These are phyloP conservation scores for Colletotrichum costaricense DNA, from an alignment of 2,329 filamentous ascomycete species.

Conservation along the genomic window DNA sequence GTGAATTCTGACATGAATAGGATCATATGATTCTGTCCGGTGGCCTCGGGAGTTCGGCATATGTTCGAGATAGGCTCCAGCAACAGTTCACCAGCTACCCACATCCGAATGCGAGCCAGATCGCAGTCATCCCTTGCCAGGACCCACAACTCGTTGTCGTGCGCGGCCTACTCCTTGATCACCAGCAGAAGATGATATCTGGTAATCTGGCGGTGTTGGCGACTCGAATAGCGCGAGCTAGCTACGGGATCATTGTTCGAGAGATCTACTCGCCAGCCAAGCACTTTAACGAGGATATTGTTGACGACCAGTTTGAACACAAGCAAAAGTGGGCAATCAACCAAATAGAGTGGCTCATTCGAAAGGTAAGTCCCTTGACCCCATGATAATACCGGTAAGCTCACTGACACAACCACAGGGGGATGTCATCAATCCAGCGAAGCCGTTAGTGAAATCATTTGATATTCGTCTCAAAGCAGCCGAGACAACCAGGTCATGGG, in stretches of 20 bases:
- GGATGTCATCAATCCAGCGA: constrained; percentile 50
- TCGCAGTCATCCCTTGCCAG: constrained; percentile 55
- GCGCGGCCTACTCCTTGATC: constrained; percentile 62
- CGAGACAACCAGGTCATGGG: constrained; percentile 49
- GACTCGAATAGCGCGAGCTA: constrained; percentile 53
- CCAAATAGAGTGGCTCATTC: constrained; percentile 56
- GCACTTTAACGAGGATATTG: constrained; percentile 50
- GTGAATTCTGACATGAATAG: constrained; percentile 38
- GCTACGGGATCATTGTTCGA: constrained; percentile 54
- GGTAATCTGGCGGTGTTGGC: constrained; percentile 54
- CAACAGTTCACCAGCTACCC: constrained; percentile 46
- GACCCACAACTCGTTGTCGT: constrained; percentile 67
- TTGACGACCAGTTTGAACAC: constrained; percentile 46
- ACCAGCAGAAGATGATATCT: constrained; percentile 58
- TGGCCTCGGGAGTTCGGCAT: constrained; percentile 57
- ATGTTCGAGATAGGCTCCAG: constrained; percentile 56
- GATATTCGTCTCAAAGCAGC: constrained; percentile 46
- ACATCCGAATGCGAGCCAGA: constrained; percentile 49
- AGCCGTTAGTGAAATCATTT: constrained; percentile 47
- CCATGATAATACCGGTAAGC: too few relatives aligned
- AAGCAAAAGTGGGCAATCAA: constrained; percentile 51
- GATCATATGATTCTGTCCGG: constrained; percentile 57
- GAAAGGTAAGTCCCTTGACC: constrained; percentile 42
- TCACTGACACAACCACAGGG: constrained; percentile 38
- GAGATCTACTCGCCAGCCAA: constrained; percentile 48